Evolutionary conservation across 495 filamentous ascomycete genomes (phyloP).

Genomic region (Neurospora sp.): DNA sequence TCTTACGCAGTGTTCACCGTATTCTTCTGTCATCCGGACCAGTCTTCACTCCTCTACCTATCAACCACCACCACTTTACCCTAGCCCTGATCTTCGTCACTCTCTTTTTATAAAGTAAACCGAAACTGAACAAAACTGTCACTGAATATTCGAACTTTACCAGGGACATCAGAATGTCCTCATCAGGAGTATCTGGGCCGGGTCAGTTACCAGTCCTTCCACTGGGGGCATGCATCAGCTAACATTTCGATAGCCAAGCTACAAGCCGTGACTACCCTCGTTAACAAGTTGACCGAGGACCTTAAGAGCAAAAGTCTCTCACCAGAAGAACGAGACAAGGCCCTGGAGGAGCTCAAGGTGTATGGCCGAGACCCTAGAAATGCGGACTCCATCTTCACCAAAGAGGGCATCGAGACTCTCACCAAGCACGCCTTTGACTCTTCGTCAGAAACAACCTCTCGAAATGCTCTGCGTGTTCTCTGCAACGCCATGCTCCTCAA

Average conservation of each 20-base stretch:
- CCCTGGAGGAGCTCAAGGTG: constrained; percentile 67
- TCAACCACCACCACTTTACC: neutral
- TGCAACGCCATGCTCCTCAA: constrained; percentile 79
- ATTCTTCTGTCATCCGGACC: neutral
- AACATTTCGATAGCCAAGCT: constrained; percentile 44
- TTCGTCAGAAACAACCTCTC: constrained; percentile 47
- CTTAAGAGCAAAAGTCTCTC: constrained; percentile 42
- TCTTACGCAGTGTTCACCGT: neutral
- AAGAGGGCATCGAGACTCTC: constrained; percentile 67
- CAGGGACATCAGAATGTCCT: neutral
- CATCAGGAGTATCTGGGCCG: neutral
- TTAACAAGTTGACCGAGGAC: constrained; percentile 50
- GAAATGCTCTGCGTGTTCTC: constrained; percentile 72
- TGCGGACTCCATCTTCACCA: constrained; percentile 73
- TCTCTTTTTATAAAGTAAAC: neutral
- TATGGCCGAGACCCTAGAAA: constrained; percentile 60
- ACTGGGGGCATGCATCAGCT: neutral
- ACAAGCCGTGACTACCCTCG: constrained; percentile 48
- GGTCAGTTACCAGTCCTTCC: neutral
- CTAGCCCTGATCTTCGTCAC: neutral
- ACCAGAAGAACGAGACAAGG: constrained; percentile 51
- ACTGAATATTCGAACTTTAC: neutral
- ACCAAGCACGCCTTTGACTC: constrained; percentile 62
- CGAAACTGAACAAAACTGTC: neutral
- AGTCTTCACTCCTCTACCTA: neutral